These are phyloP conservation scores for Wilcoxina mikolae DNA, from an alignment of 495 filamentous ascomycete genomes.

Conservation along the genomic window DNA sequence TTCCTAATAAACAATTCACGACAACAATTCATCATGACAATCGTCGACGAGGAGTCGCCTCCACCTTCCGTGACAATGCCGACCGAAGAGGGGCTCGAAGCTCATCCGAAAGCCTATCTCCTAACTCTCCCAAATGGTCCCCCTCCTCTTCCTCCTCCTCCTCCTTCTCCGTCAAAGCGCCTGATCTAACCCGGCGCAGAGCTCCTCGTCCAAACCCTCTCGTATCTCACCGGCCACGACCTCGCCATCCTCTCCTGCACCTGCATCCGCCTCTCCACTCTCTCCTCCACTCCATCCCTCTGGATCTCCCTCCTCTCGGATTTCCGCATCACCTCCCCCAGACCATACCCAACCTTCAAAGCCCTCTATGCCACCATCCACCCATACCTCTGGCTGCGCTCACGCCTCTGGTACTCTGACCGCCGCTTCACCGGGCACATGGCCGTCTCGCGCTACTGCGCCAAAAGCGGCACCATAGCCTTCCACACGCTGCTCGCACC, in stretches of 20 bases:
- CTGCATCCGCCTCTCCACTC: conserved; percentile 34
- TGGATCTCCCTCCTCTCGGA: conserved; percentile 38
- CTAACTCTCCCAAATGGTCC: conserved; percentile 14
- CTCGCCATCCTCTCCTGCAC: conserved; percentile 34
- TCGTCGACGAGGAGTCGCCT: neutral
- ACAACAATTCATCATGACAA: neutral
- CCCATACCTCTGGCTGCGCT: conserved; percentile 69
- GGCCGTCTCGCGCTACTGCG: conserved; percentile 58
- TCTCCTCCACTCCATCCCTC: conserved; percentile 36
- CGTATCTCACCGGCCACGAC: conserved; percentile 34
- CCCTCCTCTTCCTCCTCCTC: conserved; percentile 16
- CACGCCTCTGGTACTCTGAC: conserved; percentile 80
- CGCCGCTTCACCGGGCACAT: conserved; percentile 51
- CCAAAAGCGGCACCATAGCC: conserved; percentile 58
- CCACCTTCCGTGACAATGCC: neutral
- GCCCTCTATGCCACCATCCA: conserved; percentile 59
- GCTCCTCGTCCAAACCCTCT: conserved; percentile 36
- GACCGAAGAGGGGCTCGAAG: neutral
- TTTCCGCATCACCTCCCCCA: conserved; percentile 38
- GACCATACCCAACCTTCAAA: conserved; percentile 46
- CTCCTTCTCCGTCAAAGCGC: conserved; percentile 31
- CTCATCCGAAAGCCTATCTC: neutral
- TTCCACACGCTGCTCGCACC: conserved; percentile 60
- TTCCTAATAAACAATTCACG: neutral
- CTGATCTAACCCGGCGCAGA: conserved; percentile 25